Conservation (phyloP, 2,329 filamentous ascomycete genomes). For the Aspergillus proliferans region DNA sequence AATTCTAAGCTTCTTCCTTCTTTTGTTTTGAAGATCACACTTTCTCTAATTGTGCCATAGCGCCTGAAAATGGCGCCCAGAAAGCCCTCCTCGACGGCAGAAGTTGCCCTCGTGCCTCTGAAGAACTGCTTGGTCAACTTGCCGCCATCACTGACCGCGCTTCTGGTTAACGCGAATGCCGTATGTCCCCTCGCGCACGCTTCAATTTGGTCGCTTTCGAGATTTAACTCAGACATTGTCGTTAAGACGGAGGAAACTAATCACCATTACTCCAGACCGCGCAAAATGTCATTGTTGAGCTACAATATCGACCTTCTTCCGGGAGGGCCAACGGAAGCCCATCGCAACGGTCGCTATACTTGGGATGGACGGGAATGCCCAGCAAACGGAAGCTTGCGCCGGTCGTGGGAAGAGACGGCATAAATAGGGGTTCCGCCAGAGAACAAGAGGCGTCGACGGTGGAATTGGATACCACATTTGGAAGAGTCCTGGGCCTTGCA, state of each 20-base stretch:
- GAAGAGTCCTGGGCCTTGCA: conserved; percentile 64
- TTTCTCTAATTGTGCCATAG: conserved; percentile 4
- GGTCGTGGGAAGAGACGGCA: conserved; percentile 67
- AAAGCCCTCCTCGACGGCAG: conserved; percentile 61
- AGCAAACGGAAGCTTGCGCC: conserved; percentile 76
- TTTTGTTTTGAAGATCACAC: conserved; percentile 9
- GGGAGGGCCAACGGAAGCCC: conserved; percentile 46
- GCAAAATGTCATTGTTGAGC: conserved; percentile 93
- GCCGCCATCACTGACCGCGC: conserved; percentile 71
- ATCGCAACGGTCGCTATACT: conserved; percentile 65
- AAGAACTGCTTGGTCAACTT: conserved; percentile 96
- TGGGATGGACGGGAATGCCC: conserved; percentile 97
- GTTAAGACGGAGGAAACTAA: not conserved
- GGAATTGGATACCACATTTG: conserved; percentile 83
- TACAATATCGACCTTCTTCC: conserved; percentile 63
- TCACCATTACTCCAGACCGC: conserved; percentile 54
- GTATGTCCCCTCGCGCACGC: conserved; percentile 46
- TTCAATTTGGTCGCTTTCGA: not conserved
- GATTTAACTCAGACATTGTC: not conserved
- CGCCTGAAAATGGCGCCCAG: conserved; percentile 37
- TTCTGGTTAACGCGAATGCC: conserved; percentile 84
- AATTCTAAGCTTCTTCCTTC: conserved; percentile 7
- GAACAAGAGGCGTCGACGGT: conserved; percentile 73
- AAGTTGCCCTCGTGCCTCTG: conserved; percentile 77
- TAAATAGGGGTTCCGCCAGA: conserved; percentile 55